Evolutionary conservation across 495 filamentous ascomycete species (phyloP), one percentile per base, ranked within the genome.

Genomic region (Lasiosphaeris hirsuta): DNA sequence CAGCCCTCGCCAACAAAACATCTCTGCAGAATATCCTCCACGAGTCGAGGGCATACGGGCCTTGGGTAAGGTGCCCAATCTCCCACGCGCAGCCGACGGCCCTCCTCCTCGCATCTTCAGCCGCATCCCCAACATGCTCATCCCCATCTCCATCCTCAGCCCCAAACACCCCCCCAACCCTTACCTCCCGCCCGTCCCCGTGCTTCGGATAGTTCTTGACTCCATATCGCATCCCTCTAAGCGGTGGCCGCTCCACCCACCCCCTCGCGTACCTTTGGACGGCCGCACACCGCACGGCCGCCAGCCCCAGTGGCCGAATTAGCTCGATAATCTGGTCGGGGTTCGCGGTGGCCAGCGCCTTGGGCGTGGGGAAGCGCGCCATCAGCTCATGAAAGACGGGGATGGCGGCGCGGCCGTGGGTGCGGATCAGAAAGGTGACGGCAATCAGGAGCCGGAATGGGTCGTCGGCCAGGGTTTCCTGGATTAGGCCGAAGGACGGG

Each of bases 21-120:
- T 97, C 93, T 1, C 93, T 80, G 64, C 90, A 96, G 69, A 97
- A 97, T 53, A 97, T 96, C 4, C 94, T 81, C 90, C 91, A 97
- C 57, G 86, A 90, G 69, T 97, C 93, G 38, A 96, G 72, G 0
- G 92, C 89, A 70, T 97, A 97, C 1, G 85, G 80, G 1, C 94
- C 93, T n/a, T 89, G 86, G 0, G 92, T 90, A 37, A 97, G 65
- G 67, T 96, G 89, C 0, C 86, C 92, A 56, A 96, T 85, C 62
- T 97, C 93, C 87, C 90, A 96, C 5, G 82, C 87, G 3, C 71
- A 70, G 4, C 62, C 62, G 9, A 66, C 15, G 57, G 57, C 81
- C 67, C 41, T 73, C 69, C 41, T 78, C 69, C 43, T 72, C 68
- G 51, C 56, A 7, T 65, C 62, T 18, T 49, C 47, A 14, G 53